A percentile compares a stretch with the other conserved stretches of the same genome.
Evolutionary conservation across 2,329 filamentous ascomycete genomes (phyloP).

Genomic region (Paraphaeosphaeria sporulosa): DNA sequence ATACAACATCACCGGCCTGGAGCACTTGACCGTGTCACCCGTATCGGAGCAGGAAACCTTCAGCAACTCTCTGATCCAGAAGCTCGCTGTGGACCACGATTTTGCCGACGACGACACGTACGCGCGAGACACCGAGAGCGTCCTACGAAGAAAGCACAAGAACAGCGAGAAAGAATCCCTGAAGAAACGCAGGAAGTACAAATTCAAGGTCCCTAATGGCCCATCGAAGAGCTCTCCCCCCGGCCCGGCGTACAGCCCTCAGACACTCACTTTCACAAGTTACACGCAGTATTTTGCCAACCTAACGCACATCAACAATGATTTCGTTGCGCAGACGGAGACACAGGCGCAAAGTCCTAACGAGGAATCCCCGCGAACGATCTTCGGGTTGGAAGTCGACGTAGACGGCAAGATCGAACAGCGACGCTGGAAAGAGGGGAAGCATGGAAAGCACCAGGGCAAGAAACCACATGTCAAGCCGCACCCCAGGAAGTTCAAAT

Average conservation of each 20-base stretch:
- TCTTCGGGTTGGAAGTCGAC: constrained; percentile 39
- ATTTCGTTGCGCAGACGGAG: constrained; percentile 51
- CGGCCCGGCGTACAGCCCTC: constrained; percentile 88
- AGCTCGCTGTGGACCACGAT: constrained; percentile 15
- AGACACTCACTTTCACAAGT: constrained; percentile 78
- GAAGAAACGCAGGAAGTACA: constrained; percentile 49
- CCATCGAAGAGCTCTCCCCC: constrained; percentile 77
- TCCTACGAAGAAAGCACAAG: constrained; percentile 57
- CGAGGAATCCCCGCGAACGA: constrained; percentile 20
- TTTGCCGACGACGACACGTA: constrained; percentile 40
- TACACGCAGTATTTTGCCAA: constrained; percentile 96
- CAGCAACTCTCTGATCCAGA: constrained; percentile 15
- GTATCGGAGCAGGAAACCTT: background rate
- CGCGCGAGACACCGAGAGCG: constrained; percentile 52
- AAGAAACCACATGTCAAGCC: constrained; percentile 59
- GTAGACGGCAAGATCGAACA: constrained; percentile 33
- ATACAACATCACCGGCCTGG: constrained; percentile 87
- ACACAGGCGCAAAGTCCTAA: constrained; percentile 20
- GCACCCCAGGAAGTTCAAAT: constrained; percentile 71
- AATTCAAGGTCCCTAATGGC: constrained; percentile 67
- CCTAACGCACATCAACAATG: constrained; percentile 86
- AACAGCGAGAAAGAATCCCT: constrained; percentile 36
- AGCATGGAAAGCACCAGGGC: constrained; percentile 66
- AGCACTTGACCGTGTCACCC: constrained; percentile 50
- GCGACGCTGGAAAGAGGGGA: constrained; percentile 69